Conservation (phyloP, 768 basidiomycete species). For the Fibroporia radiculosa region DNA sequence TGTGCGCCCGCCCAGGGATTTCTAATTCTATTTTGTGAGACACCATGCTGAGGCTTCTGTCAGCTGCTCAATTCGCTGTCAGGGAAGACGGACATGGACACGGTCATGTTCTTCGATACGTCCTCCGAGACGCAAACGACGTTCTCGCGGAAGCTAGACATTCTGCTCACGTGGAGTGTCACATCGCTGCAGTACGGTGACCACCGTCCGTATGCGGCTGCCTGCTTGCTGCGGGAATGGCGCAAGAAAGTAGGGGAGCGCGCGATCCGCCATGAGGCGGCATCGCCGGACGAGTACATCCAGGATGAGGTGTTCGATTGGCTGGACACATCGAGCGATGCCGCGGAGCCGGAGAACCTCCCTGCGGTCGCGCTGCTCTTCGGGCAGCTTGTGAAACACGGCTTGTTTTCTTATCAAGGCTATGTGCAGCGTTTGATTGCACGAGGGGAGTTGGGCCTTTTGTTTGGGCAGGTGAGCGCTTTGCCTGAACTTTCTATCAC, state of each 20-base stretch:
- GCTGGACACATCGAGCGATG: conserved; percentile 62
- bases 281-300: conserved; percentile 52
- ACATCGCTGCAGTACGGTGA: conserved; percentile 78
- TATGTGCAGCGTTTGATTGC: conserved; percentile 81
- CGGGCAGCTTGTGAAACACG: conserved; percentile 62
- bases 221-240: conserved; percentile 59
- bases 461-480: conserved; percentile 40
- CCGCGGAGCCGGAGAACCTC: conserved; percentile 48
- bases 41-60: not conserved
- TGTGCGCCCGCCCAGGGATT: too few species aligned
- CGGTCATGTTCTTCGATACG: conserved; percentile 51
- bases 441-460: conserved; percentile 60
- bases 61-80: conserved; percentile 77
- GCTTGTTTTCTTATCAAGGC: conserved; percentile 63
- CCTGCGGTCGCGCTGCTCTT: conserved; percentile 58
- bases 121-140: conserved; percentile 27
- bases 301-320: conserved; percentile 79
- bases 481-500: not conserved
- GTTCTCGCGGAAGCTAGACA: conserved; percentile 65
- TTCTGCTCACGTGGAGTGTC: conserved; percentile 74
- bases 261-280: conserved; percentile 53
- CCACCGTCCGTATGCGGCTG: conserved; percentile 70
- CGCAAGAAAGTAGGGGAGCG: conserved; percentile 53
- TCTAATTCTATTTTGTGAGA: too few species aligned
- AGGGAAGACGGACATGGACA: conserved; percentile 50